These are phyloP conservation scores for Volvox carteri DNA, from an alignment of 163 green algal species.

Conservation along the genomic window DNA sequence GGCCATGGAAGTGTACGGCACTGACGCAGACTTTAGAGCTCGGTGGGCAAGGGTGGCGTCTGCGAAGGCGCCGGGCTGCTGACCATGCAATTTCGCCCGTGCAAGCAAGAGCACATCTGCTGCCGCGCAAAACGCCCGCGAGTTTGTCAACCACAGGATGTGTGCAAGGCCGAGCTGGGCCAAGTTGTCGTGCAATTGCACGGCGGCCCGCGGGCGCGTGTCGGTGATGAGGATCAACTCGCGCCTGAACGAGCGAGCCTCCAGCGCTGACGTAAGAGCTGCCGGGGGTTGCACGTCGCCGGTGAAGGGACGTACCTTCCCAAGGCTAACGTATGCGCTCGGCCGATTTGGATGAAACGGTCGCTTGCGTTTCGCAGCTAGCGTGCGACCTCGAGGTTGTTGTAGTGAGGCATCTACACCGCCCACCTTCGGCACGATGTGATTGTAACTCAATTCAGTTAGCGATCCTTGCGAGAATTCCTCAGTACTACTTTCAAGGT, in stretches of 20 bases:
- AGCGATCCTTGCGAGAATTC: not conserved
- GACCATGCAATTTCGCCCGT: not conserved
- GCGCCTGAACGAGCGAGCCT: not conserved
- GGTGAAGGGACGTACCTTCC: slow-evolving; percentile 19
- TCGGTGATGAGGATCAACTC: slow-evolving; percentile 53
- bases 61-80: not conserved
- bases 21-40: too few relatives aligned
- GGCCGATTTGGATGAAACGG: not conserved
- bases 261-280: slow-evolving; percentile 12
- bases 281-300: slow-evolving; percentile 23
- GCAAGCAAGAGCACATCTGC: not conserved
- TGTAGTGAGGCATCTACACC: not conserved
- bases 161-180: slow-evolving; percentile 52
- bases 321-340: slow-evolving; percentile 23
- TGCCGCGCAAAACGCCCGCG: not conserved
- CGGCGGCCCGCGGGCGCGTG: slow-evolving; percentile 11
- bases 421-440: not conserved
- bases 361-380: slow-evolving; percentile 14
- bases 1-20: too few relatives aligned
- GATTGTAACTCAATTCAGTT: not conserved
- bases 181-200: slow-evolving; percentile 41
- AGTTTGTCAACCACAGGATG: slow-evolving; percentile 41
- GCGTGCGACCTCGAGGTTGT: not conserved
- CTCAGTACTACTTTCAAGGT: not conserved
- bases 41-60: too few relatives aligned